Evolutionary conservation across 495 filamentous ascomycete species (phyloP).

Genomic region (Aspergillus hancockii): DNA sequence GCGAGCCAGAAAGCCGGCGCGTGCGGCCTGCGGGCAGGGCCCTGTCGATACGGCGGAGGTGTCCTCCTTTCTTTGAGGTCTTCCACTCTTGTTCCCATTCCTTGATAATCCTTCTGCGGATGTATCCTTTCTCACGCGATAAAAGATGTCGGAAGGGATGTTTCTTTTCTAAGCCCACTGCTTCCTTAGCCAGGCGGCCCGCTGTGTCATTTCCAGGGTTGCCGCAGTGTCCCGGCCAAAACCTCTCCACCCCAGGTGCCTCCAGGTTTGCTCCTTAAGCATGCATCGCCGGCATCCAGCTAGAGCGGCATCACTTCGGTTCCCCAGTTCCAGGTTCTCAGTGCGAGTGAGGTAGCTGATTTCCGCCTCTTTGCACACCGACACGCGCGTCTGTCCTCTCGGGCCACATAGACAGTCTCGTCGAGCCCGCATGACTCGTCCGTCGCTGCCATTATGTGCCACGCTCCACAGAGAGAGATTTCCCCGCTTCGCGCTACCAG

Average conservation of each 20-base stretch:
- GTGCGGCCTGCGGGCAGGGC: too few species aligned
- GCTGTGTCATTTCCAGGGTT: too few species aligned
- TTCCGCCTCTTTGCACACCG: slow-evolving; percentile 1
- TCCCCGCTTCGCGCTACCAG: slow-evolving; percentile 5
- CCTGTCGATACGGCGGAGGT: too few species aligned
- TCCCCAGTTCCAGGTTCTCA: neutral
- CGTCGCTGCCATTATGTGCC: slow-evolving; percentile 5
- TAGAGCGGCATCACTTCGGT: slow-evolving; percentile 1
- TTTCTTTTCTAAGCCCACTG: too few species aligned
- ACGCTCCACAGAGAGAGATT: neutral
- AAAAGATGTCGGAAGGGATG: too few species aligned
- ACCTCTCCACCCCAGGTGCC: slow-evolving; percentile 4
- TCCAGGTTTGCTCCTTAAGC: slow-evolving; percentile 9
- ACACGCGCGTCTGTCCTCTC: slow-evolving; percentile 3
- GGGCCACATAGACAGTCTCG: slow-evolving; percentile 4
- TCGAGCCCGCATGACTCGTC: neutral
- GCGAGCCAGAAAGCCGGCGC: too few species aligned
- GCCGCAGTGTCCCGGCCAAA: slow-evolving; percentile 1
- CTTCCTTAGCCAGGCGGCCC: too few species aligned
- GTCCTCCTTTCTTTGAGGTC: too few species aligned
- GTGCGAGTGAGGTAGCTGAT: slow-evolving; percentile 1
- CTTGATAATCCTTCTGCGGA: too few species aligned
- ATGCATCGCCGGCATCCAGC: slow-evolving; percentile 1
- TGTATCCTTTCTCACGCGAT: too few species aligned
- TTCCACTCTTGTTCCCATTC: too few species aligned